These are phyloP conservation scores for Ceratocystis albifundus DNA, from an alignment of 2,329 filamentous ascomycete species.

Conservation along the genomic window DNA sequence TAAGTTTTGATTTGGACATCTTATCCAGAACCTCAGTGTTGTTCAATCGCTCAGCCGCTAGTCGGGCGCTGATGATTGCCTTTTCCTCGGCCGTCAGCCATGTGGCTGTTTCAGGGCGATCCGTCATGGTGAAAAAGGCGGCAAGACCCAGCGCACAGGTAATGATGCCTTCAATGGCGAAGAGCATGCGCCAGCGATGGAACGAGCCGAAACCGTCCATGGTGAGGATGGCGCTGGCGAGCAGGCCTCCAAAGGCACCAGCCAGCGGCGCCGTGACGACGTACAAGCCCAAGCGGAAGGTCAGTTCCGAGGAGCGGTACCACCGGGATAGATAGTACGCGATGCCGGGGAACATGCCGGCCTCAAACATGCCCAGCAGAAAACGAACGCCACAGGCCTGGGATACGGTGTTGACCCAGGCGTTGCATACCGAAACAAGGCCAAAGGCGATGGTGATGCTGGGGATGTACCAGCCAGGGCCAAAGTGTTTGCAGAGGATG, in stretches of 20 bases:
- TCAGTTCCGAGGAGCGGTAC: constrained; percentile 58
- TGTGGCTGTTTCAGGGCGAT: constrained; percentile 53
- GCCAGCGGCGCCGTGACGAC: constrained; percentile 60
- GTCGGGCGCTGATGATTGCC: constrained; percentile 51
- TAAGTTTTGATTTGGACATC: constrained; percentile 44
- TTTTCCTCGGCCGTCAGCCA: constrained; percentile 58
- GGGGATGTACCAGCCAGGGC: constrained; percentile 61
- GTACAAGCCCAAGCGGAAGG: constrained; percentile 56
- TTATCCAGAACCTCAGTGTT: constrained; percentile 51
- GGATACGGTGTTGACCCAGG: constrained; percentile 47
- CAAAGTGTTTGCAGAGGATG: constrained; percentile 57
- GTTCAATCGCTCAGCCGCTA: constrained; percentile 54
- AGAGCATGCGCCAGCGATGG: constrained; percentile 55
- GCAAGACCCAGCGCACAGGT: constrained; percentile 43
- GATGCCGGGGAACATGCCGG: constrained; percentile 62
- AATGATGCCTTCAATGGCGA: constrained; percentile 57
- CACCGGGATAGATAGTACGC: constrained; percentile 62
- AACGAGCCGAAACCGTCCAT: constrained; percentile 48
- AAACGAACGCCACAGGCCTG: constrained; percentile 51
- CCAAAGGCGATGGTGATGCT: constrained; percentile 51
- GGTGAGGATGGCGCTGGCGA: constrained; percentile 52
- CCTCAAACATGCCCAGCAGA: constrained; percentile 56
- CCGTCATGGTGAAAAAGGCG: constrained; percentile 53
- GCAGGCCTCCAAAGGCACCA: constrained; percentile 58
- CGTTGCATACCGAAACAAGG: constrained; percentile 51